A percentile compares a stretch with the other conserved stretches of the same genome.
These are phyloP conservation scores for Penicillium sp. DNA, from an alignment of 2,329 filamentous ascomycete species.

Conservation along the genomic window DNA sequence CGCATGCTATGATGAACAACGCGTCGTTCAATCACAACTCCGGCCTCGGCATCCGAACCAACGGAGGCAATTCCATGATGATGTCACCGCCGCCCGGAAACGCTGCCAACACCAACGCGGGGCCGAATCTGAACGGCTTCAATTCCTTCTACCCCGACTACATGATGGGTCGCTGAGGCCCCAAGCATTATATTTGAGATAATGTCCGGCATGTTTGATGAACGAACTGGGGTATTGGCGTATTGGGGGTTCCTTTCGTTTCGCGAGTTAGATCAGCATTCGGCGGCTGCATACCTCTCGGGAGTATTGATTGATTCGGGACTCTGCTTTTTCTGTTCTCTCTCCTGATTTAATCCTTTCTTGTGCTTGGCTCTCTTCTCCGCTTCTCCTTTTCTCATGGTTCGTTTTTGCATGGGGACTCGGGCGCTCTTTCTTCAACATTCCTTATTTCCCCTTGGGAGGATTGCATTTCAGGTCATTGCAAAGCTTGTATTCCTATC, in stretches of 20 bases:
- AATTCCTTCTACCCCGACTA: constrained; percentile 47
- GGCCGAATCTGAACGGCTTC: constrained; percentile 35
- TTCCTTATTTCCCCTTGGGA: constrained; percentile 30
- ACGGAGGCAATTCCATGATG: constrained; percentile 31
- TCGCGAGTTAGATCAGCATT: constrained; percentile 44
- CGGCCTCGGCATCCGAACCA: constrained; percentile 40
- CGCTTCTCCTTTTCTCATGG: too few relatives aligned
- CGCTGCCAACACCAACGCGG: constrained; percentile 28
- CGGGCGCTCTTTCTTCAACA: constrained; percentile 29
- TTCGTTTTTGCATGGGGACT: constrained; percentile 35
- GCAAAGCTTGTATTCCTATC: constrained; percentile 28
- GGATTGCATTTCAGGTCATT: constrained; percentile 34
- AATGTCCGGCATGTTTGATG: constrained; percentile 46
- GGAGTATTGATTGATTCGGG: constrained; percentile 38
- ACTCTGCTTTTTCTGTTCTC: constrained; percentile 31
- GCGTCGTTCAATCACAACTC: constrained; percentile 36
- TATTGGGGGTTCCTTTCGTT: constrained; percentile 38
- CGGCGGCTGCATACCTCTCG: constrained; percentile 38
- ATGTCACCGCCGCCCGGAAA: constrained; percentile 33
- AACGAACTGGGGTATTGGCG: constrained; percentile 41
- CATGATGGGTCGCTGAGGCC: constrained; percentile 48
- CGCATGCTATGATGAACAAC: constrained; percentile 32
- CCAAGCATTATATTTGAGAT: constrained; percentile 29
- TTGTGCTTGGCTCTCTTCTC: constrained; percentile 18
- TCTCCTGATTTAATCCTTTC: constrained; percentile 18